A percentile compares a stretch with the other conserved stretches of the same genome.
phyloP scores from a whole-genome alignment of 106 monocot species.

The Posidonia australis region DNA sequence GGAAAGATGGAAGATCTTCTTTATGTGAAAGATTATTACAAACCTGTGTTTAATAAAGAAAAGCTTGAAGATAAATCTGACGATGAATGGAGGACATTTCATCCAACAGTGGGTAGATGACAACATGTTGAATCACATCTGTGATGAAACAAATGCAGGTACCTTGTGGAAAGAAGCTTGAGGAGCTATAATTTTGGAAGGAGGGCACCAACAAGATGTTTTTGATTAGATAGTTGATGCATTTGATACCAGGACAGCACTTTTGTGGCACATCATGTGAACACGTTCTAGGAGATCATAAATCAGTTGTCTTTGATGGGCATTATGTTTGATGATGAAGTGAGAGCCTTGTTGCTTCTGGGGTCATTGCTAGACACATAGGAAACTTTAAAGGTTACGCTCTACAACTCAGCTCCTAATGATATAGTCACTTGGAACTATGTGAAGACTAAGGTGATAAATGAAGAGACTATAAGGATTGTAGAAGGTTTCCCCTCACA shows the following conservation, averaged over 20 bases:
- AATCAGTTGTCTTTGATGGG: slow-evolving; percentile 5
- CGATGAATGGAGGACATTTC: background rate
- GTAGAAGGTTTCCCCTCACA: background rate
- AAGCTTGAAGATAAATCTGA: background rate
- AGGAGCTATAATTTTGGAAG: background rate
- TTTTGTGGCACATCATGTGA: slow-evolving; percentile 1
- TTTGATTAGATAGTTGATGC: background rate
- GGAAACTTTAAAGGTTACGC: slow-evolving; percentile 7
- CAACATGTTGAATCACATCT: background rate
- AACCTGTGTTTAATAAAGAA: no score
- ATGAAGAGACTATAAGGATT: slow-evolving; percentile 9
- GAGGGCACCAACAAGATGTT: background rate
- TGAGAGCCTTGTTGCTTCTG: background rate
- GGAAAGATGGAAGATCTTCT: slow-evolving; percentile 7
- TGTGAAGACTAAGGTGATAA: slow-evolving; percentile 4
- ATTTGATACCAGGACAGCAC: background rate
- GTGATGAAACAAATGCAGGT: background rate
- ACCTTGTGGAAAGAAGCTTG: slow-evolving; percentile 3
- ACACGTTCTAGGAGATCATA: slow-evolving; percentile 3
- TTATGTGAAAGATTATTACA: slow-evolving; percentile 1
- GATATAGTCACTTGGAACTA: background rate
- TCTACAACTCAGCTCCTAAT: slow-evolving; percentile 8
- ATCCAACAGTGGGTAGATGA: slow-evolving; percentile 6
- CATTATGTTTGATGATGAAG: slow-evolving; percentile 7
- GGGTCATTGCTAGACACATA: slow-evolving; percentile 6